phyloP scores from a whole-genome alignment of 2,329 filamentous ascomycete species.

The Fusarium sp. region DNA sequence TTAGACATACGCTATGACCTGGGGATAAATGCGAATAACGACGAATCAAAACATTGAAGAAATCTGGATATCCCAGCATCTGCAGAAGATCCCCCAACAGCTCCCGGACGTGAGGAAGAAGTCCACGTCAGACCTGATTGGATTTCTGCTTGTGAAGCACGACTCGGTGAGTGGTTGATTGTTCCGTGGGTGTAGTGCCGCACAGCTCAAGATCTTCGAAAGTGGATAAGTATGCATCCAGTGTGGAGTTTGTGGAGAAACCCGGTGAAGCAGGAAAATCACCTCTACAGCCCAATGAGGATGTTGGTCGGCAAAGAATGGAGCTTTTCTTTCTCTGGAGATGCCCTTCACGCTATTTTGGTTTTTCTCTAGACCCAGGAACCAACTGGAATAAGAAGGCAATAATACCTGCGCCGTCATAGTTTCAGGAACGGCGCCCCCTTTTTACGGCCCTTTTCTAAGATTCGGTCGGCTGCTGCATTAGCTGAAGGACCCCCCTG shows the following conservation, averaged over 20 bases:
- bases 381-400: constrained; percentile 21
- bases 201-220: constrained; percentile 10
- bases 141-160: too few relatives aligned
- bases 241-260: constrained; percentile 31
- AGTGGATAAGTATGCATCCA: background rate
- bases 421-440: constrained; percentile 29
- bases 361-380: background rate
- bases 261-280: constrained; percentile 11
- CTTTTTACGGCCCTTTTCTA: constrained; percentile 19
- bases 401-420: constrained; percentile 14
- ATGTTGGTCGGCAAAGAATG: constrained; percentile 13
- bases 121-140: background rate
- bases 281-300: background rate
- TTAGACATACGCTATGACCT: background rate
- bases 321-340: background rate
- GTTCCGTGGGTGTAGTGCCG: background rate
- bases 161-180: constrained; percentile 1
- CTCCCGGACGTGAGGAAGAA: constrained; percentile 8
- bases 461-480: background rate
- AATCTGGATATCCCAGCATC: constrained; percentile 5
- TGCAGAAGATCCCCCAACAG: constrained; percentile 1
- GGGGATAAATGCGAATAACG: background rate
- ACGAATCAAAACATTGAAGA: constrained; percentile 3
- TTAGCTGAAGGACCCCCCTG: constrained; percentile 8
- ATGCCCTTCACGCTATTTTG: background rate